These are phyloP conservation scores for Allium fistulosum DNA, from an alignment of 106 monocot genomes.

Conservation along the genomic window DNA sequence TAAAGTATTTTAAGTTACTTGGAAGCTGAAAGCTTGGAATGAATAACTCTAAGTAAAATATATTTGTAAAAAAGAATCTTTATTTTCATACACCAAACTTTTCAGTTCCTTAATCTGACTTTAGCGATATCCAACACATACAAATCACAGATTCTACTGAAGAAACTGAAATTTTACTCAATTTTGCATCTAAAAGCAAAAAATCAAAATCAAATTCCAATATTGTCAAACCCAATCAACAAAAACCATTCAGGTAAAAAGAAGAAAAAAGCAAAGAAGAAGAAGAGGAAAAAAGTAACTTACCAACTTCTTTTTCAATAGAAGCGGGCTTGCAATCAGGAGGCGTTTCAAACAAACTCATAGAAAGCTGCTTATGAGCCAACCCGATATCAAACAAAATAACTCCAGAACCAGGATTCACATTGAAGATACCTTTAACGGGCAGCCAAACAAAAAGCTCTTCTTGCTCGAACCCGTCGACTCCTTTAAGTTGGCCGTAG, in stretches of 20 bases:
- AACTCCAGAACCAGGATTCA: slow-evolving; percentile 14
- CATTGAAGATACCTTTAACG: slow-evolving; percentile 15
- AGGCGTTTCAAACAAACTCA: slow-evolving; percentile 22
- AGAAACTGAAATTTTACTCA: no score
- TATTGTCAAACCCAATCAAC: no score
- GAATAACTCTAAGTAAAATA: no score
- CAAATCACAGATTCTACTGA: no score
- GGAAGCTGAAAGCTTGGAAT: no score
- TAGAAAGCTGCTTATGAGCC: slow-evolving; percentile 18
- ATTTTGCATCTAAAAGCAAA: no score
- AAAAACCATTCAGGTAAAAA: background rate
- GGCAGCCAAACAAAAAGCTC: slow-evolving; percentile 28
- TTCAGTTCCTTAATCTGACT: no score
- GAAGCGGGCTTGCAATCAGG: slow-evolving; percentile 14
- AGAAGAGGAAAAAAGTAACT: background rate
- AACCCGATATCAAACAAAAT: slow-evolving; percentile 28
- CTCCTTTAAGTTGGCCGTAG: slow-evolving; percentile 17
- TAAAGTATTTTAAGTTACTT: no score
- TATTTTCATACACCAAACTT: no score
- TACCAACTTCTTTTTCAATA: background rate
- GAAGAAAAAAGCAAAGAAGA: background rate
- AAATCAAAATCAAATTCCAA: no score
- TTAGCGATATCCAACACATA: no score
- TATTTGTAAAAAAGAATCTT: no score
- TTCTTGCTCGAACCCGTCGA: slow-evolving; percentile 20